Evolutionary conservation across 805 yeast species (phyloP).

Genomic region (Lipomyces yamadae): DNA sequence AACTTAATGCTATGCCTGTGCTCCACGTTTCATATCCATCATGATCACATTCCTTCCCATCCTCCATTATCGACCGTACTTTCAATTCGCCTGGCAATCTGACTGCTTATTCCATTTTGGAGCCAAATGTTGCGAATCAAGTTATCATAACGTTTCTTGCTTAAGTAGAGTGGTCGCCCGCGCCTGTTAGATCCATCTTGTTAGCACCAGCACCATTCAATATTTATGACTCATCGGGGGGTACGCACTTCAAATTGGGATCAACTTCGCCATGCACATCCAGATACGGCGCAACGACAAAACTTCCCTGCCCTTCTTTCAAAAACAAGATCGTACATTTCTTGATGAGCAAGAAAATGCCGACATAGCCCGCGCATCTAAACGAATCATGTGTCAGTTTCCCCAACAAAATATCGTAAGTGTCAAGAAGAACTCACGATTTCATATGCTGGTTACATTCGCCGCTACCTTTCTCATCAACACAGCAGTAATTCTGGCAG

Average conservation of each 20-base stretch:
- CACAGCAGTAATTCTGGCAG: conserved; percentile 62
- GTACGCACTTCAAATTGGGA: conserved; percentile 57
- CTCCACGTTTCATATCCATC: background rate
- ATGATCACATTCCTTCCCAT: conserved; percentile 71
- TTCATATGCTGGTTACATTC: conserved; percentile 76
- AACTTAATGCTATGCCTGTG: background rate
- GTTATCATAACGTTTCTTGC: conserved; percentile 64
- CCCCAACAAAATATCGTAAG: conserved; percentile 21
- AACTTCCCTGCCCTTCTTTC: conserved; percentile 79
- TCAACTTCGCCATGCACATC: conserved; percentile 88
- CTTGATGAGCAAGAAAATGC: conserved; percentile 74
- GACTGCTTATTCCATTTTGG: conserved; percentile 75
- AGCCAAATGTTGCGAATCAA: conserved; percentile 74
- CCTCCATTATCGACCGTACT: conserved; percentile 87
- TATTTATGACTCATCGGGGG: background rate
- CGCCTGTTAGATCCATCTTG: conserved; percentile 46
- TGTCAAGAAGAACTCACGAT: conserved; percentile 47
- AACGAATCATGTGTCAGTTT: background rate
- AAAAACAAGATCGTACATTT: conserved; percentile 67
- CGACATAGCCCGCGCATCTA: conserved; percentile 60
- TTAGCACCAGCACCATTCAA: background rate
- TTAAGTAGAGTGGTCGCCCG: conserved; percentile 72
- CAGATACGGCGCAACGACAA: conserved; percentile 79
- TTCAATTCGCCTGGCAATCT: conserved; percentile 79
- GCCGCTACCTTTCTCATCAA: conserved; percentile 53